Percentiles rank a stretch among this genome's conserved stretches.
Evolutionary conservation across 2,329 filamentous ascomycete species (phyloP).

Genomic region (Fusarium armeniacum): DNA sequence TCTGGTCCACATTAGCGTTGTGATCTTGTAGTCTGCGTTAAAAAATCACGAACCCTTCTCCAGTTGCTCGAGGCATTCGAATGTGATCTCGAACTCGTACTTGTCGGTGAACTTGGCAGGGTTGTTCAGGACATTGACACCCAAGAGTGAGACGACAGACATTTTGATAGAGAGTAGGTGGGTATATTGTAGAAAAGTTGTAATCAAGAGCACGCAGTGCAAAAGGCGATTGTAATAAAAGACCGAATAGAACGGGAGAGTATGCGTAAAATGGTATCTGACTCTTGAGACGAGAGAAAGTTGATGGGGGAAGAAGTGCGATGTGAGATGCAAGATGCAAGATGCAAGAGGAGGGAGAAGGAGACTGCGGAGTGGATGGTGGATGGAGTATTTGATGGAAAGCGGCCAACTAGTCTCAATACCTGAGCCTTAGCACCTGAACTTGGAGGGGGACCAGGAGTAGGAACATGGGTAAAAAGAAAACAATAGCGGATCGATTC

Average conservation of each 20-base stretch:
- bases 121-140: conserved; percentile 97
- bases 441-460: conserved; percentile 4
- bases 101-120: conserved; percentile 92
- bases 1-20: conserved; percentile 67
- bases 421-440: conserved; percentile 11
- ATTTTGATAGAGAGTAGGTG: conserved; percentile 63
- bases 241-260: background rate
- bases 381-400: conserved; percentile 36
- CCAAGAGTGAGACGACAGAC: conserved; percentile 96
- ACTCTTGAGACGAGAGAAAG: conserved; percentile 16
- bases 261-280: conserved; percentile 13
- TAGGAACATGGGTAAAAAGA: conserved; percentile 36
- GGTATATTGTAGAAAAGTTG: conserved; percentile 2
- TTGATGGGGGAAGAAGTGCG: conserved; percentile 20
- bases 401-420: conserved; percentile 29
- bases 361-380: conserved; percentile 21
- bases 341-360: conserved; percentile 16
- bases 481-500: conserved; percentile 47
- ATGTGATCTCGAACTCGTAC: conserved; percentile 98
- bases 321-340: conserved; percentile 28
- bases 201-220: conserved; percentile 16
- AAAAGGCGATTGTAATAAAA: background rate
- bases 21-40: background rate
- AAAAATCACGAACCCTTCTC: conserved; percentile 78
- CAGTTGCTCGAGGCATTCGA: conserved; percentile 94